Evolutionary conservation across 2,329 filamentous ascomycete species (phyloP), one percentile per base, ranked within the genome.

Genomic region (Meredithiella fracta): DNA sequence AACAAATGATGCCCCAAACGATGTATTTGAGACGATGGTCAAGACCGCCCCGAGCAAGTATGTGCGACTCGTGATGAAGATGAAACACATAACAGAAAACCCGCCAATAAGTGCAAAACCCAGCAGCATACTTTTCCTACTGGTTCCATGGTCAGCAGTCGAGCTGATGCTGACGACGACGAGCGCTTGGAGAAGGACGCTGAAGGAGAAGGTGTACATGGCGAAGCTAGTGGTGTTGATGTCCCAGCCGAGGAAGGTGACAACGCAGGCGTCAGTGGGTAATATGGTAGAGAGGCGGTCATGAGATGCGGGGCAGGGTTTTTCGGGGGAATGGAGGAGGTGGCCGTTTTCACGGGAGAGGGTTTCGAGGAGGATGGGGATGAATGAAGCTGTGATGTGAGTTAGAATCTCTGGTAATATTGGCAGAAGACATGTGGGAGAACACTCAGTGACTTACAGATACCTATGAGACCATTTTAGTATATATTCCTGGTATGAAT

Each of bases 161-260:
- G 87, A 92, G 64, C 89, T 95, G 74, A 98, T 95, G 65, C 89
- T 94, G 60, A 98, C 88, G 47, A 98, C 94, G 29, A 97, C 72
- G 26, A 97, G 69, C 1, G 90, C 86, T 67, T 98, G 92, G 9
- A 96, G 68, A 20, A 96, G 69, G 1, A 98, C 92, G 66, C 87
- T 94, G 64, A 94, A 73, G 58, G 89, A 94, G 69, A 98, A 98
- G 1, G 89, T 96, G 70, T 97, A 97, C 88, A 97, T 94, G 66
- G 89, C 91, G 67, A 97, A 96, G 67, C 86, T 94, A 37, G 91
- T 90, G 0, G 91, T 96, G 68, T 97, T 97, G 70, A 98, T 83
- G 64, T 94, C 83, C 59, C 85, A 68, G 4, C 91, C 91, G 23
- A 94, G 71, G 3, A 97, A 73, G 60, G 83, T 79, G 58, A 97